Evolutionary conservation across 2,329 filamentous ascomycete species (phyloP), one percentile per base, ranked within the genome.

Genomic region (Talaromyces sp.): DNA sequence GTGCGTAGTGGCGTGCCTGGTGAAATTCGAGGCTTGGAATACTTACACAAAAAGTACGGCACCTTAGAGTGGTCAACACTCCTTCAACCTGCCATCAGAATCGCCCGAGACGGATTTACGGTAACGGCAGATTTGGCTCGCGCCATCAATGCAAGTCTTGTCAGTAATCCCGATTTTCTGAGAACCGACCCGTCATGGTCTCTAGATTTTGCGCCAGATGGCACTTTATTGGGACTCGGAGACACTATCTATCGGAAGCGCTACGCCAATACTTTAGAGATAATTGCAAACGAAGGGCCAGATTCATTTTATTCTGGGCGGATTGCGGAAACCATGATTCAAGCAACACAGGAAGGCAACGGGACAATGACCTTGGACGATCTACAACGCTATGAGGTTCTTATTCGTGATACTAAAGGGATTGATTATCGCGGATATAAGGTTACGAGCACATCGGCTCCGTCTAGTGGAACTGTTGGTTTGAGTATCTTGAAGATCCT

Each of bases 361-460:
- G 94, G 94, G n/a, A 94, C 87, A 11, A 93, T 97, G 89, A 93
- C 91, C 0, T 74, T 95, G 1, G 84, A 87, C 0, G 94, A 98
- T 77, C 80, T 97, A 35, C 82, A 83, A 66, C 86, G 88, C 69
- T 98, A 97, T 79, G 84, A 84, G 0, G 81, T 90, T n/a, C 81
- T 85, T 31, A 82, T 88, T 45, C 85, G 91, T 17, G 81, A 87
- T 17, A 83, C 89, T 2, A 82, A 89, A 1, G 83, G 84, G 68
- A 86, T 89, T 68, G 82, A 85, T 5, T 93, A 90, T 76, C 84
- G 89, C 17, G 90, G 88, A 37, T 90, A 87, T 76, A 88, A 86
- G 61, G 82, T 98, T 35, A 87, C 87, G 67, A 78, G 76, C 41
- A 75, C 74, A 83, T 87, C 87, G 49, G 89, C 92, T 0, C 94